Evolutionary conservation across 495 filamentous ascomycete species (phyloP).

Genomic region (Daldinia childiae): DNA sequence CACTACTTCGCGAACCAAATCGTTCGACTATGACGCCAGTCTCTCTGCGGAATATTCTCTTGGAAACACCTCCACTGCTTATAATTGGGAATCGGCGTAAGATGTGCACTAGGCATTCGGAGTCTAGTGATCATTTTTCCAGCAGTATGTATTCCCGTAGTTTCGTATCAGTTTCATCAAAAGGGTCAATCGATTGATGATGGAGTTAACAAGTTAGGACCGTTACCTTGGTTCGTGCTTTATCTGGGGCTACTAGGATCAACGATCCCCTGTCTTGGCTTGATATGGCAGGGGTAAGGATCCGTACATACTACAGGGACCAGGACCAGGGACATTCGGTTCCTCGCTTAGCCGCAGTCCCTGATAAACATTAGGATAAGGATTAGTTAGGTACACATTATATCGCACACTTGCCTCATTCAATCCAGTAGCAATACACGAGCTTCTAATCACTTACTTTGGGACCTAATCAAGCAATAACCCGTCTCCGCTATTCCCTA

Average conservation of each 20-base stretch:
- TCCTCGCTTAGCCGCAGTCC: conserved; percentile 3
- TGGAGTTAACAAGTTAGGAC: conserved; percentile 6
- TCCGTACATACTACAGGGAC: conserved; percentile 11
- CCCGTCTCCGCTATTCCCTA: background rate
- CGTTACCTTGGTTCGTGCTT: conserved; percentile 20
- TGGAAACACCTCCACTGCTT: conserved; percentile 5
- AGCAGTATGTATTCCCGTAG: conserved; percentile 36
- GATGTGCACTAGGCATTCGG: conserved; percentile 7
- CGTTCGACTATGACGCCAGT: conserved; percentile 38
- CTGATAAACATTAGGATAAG: conserved; percentile 1
- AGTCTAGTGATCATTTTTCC: conserved; percentile 14
- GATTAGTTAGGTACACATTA: conserved; percentile 6
- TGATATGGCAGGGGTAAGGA: background rate
- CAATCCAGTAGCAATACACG: background rate
- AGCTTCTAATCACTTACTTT: background rate
- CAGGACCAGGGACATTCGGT: conserved; percentile 13
- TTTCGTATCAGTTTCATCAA: conserved; percentile 42
- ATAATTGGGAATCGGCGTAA: conserved; percentile 23
- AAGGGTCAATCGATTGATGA: conserved; percentile 7
- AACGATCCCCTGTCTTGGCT: conserved; percentile 20
- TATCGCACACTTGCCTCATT: background rate
- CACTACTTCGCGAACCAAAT: background rate
- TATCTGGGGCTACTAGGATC: conserved; percentile 4
- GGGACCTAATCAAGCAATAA: too few species aligned
- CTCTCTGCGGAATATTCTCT: conserved; percentile 10